These are phyloP conservation scores for Erysiphe pulchra DNA, from an alignment of 2,329 filamentous ascomycete genomes.

Conservation along the genomic window DNA sequence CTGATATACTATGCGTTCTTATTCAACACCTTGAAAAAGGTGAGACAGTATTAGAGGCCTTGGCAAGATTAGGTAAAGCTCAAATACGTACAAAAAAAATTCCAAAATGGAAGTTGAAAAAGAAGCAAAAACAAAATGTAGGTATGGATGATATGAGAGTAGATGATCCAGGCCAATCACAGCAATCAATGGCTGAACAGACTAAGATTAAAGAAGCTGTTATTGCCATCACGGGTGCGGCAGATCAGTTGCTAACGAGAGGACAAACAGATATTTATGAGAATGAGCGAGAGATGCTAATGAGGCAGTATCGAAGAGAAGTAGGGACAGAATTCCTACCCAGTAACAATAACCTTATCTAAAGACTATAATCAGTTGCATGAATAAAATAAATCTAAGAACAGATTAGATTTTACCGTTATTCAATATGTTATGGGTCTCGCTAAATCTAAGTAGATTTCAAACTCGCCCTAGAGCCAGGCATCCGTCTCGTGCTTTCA, in stretches of 20 bases:
- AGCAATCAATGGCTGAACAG: slow-evolving; percentile 41
- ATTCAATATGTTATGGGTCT: no score
- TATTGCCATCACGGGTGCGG: slow-evolving; percentile 63
- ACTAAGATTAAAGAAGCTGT: slow-evolving; percentile 45
- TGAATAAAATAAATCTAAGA: no score
- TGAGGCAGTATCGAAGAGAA: slow-evolving; percentile 61
- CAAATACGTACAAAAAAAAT: slow-evolving; percentile 32
- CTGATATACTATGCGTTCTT: slow-evolving; percentile 46
- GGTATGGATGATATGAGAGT: slow-evolving; percentile 38
- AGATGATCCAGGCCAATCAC: slow-evolving; percentile 21
- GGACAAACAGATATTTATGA: slow-evolving; percentile 86
- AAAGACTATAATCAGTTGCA: no score
- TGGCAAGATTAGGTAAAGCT: slow-evolving; percentile 52
- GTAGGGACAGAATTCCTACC: slow-evolving; percentile 73
- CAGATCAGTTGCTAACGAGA: slow-evolving; percentile 61
- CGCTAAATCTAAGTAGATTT: no score
- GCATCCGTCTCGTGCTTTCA: no score
- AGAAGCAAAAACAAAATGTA: slow-evolving; percentile 35
- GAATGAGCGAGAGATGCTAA: slow-evolving; percentile 55
- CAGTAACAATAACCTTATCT: no score
- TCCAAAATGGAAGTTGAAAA: slow-evolving; percentile 47
- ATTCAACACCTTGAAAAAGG: slow-evolving; percentile 50
- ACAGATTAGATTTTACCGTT: no score
- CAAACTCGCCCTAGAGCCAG: no score
- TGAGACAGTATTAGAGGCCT: slow-evolving; percentile 70